Conservation (phyloP, 2,329 filamentous ascomycete species). For the Chaetomium sp. region DNA sequence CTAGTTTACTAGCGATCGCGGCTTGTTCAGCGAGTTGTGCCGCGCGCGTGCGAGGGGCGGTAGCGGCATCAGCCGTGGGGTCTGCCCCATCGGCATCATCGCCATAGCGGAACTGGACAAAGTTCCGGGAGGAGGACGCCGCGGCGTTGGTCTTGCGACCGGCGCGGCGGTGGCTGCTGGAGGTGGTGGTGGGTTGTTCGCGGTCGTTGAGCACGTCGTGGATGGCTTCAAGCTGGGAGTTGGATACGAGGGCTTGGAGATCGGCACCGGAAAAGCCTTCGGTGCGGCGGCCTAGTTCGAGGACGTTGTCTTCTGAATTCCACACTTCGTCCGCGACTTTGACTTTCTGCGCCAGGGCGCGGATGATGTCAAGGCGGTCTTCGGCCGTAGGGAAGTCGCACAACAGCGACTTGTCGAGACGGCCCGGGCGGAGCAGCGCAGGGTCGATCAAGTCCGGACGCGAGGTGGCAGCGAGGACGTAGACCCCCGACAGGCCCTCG, state of each 20-base stretch:
- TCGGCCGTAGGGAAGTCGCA: constrained; percentile 79
- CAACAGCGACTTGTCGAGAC: constrained; percentile 85
- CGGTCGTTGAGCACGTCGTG: constrained; percentile 77
- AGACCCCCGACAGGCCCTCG: constrained; percentile 89
- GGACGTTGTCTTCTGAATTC: constrained; percentile 48
- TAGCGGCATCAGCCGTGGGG: constrained; percentile 36
- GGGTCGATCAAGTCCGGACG: constrained; percentile 94
- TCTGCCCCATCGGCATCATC: constrained; percentile 43
- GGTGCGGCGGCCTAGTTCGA: constrained; percentile 71
- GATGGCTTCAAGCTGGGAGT: constrained; percentile 93
- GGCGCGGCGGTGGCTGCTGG: constrained; percentile 26
- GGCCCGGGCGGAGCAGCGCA: constrained; percentile 81
- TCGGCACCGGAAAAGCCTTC: constrained; percentile 93
- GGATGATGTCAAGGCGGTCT: constrained; percentile 83
- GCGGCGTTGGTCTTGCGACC: constrained; percentile 33
- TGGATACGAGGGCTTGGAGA: constrained; percentile 89
- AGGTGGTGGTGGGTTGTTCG: constrained; percentile 21
- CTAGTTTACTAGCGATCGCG: constrained; percentile 72
- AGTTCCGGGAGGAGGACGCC: constrained; percentile 41
- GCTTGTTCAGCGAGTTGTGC: constrained; percentile 66
- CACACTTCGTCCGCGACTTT: constrained; percentile 63
- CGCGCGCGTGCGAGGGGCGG: constrained; percentile 42
- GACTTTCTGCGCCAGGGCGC: constrained; percentile 75
- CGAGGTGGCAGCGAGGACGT: constrained; percentile 90
- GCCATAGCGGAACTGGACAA: constrained; percentile 81